Evolutionary conservation across 106 monocot species (phyloP), one percentile per base, ranked within the genome.

Genomic region (Phalaenopsis equestris): DNA sequence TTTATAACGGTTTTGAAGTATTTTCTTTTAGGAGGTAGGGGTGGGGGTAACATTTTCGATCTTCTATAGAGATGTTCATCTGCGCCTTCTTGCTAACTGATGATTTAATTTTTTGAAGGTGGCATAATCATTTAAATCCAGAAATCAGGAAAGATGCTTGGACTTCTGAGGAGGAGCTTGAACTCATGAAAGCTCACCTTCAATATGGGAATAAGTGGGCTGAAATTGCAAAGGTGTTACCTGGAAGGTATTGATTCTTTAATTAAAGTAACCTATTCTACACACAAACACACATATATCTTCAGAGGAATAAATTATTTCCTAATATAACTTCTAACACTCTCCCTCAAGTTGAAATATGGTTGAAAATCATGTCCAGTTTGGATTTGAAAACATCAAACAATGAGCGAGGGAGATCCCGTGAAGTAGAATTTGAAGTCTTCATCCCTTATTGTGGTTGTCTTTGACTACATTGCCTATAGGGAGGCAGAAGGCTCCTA

Each of bases 81-180:
- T 9, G 7, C 6, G 21, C 21, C 4, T 61, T 5, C 12, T 57
- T 23, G 21, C 47, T 73, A 9, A 16, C 47, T 12, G 47, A 75
- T 75, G n/a, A 47, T 48, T 75, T 45, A 55, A 56, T 52, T 5
- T 84, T 84, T 75, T 75, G 41, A 42, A 96, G 96, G 83, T 96
- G 96, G 96, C 96, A 96, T 76, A 96, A 96, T 87, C 96, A 96
- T 88, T 79, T 96, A 70, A 96, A 96, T 82, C 96, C 93, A 55
- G 80, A 76, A 30, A 93, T 93, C 80, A 91, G 85, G 84, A 96
- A 87, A 86, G 91, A 93, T 88, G 90, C 96, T 46, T 96, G 93
- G 96, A 93, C 93, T 48, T 18, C 72, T 41, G 93, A 96, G 7
- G 96, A 96, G 81, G 96, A 96, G 82, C 76, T 89, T 81, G 78